Percentiles rank a stretch among this genome's conserved stretches.
These are phyloP conservation scores for Daedaleopsis sinensis DNA, from an alignment of 768 basidiomycete species.

Conservation along the genomic window DNA sequence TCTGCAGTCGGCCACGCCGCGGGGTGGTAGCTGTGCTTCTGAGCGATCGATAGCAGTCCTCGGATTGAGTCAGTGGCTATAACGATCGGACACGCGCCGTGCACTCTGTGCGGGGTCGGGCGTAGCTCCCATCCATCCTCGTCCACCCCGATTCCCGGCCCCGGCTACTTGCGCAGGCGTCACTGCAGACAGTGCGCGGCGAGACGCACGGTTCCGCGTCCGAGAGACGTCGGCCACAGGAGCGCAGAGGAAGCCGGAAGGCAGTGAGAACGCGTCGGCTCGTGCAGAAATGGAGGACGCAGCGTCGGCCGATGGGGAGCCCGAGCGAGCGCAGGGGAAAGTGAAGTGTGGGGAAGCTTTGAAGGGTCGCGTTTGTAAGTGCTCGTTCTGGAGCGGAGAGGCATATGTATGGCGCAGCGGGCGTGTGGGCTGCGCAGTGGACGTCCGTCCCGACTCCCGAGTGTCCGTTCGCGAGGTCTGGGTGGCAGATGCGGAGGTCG, in stretches of 20 bases:
- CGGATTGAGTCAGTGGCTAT: neutral
- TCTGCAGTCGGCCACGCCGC: neutral
- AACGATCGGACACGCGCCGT: neutral
- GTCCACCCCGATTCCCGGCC: neutral
- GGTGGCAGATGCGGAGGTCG: neutral
- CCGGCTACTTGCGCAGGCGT: neutral
- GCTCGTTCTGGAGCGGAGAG: neutral
- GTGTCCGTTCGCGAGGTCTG: neutral
- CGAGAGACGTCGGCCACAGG: neutral
- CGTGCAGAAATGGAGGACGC: neutral
- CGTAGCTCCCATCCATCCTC: neutral
- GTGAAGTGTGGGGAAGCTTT: conserved; percentile 10
- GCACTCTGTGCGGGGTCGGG: neutral
- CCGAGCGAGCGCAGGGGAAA: neutral
- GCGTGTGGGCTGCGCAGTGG: neutral
- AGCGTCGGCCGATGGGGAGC: conserved; percentile 1
- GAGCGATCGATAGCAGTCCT: neutral
- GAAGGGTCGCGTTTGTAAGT: neutral
- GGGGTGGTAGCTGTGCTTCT: neutral
- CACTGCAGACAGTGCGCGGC: neutral
- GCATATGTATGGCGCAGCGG: conserved; percentile 1
- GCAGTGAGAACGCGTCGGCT: neutral
- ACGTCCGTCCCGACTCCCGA: neutral
- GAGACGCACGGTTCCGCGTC: neutral
- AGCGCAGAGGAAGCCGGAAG: neutral